Percentiles rank a stretch among this genome's conserved stretches.
Evolutionary conservation across 768 basidiomycete genomes (phyloP).

Genomic region (Cystoderma amianthinum): DNA sequence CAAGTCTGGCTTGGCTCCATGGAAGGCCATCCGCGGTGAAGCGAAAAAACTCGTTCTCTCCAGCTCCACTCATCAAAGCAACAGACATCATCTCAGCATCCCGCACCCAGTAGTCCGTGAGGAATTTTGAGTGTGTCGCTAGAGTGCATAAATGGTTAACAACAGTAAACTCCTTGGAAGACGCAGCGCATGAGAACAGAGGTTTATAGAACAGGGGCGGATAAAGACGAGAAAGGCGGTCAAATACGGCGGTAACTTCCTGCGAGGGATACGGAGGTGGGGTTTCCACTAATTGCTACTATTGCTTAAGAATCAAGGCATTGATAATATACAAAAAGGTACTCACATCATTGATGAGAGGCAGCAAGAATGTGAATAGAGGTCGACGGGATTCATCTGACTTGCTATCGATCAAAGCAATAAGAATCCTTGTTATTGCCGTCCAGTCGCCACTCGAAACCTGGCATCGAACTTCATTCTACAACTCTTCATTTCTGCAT

Average conservation of each 20-base stretch:
- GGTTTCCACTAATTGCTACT: conserved; percentile 45
- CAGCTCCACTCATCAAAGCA: conserved; percentile 52
- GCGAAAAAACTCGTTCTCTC: conserved; percentile 14
- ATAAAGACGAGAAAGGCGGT: conserved; percentile 38
- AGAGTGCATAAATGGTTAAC: conserved; percentile 53
- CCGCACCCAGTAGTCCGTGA: conserved; percentile 59
- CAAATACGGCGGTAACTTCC: conserved; percentile 43
- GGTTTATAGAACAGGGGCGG: conserved; percentile 70
- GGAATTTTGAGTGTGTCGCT: conserved; percentile 40
- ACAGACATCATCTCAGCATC: conserved; percentile 73
- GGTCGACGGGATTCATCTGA: conserved; percentile 40
- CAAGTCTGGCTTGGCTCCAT: conserved; percentile 49
- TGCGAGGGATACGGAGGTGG: conserved; percentile 43
- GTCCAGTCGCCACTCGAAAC: conserved; percentile 36
- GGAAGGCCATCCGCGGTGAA: conserved; percentile 5
- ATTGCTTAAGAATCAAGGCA: background rate
- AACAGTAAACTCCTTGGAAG: conserved; percentile 52
- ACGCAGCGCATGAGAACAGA: conserved; percentile 61
- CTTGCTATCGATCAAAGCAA: conserved; percentile 31
- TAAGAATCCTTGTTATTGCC: conserved; percentile 29
- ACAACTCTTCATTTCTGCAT: background rate
- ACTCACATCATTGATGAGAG: conserved; percentile 45
- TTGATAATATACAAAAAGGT: background rate
- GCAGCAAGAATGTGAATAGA: conserved; percentile 32
- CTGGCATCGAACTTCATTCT: conserved; percentile 19